Evolutionary conservation across 1,139 yeast genomes (phyloP), one percentile per base, ranked within the genome.

Genomic region (Suhomyces taliae): DNA sequence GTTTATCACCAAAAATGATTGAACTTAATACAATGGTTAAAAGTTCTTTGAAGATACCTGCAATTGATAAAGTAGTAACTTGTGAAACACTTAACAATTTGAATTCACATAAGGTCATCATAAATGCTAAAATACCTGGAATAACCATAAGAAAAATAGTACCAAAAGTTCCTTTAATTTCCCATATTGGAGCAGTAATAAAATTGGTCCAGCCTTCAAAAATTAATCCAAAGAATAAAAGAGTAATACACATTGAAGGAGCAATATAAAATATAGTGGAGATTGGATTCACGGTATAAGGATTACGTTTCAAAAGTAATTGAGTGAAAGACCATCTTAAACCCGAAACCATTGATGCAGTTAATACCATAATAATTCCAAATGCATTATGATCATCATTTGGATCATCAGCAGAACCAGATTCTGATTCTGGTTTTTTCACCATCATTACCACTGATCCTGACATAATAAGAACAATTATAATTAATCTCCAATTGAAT

Each of bases 291-390:
- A 74, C 67, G 24, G 85, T 83, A 54, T 78, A 73, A 27, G 74
- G 74, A 57, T 83, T 82, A 47, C 74, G 77, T 55, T 82, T 83
- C 48, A 93, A 70, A 14, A 91, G 74, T 29, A 93, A 65, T 63
- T 93, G 98, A 4, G 98, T 90, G 55, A 90, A 80, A 1, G 96
- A 91, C 99, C 99, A 93, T 55, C 99, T 78, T 45, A 93, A 70
- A 1, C 99, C 99, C 24, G 95, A 86, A 68, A 90, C 78, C 62
- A 87, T 77, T 5, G 96, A 82, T 5, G 97, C 93, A 2, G 81
- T 66, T 31, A 93, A 66, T 1, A 91, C 97, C 41, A 90, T 70
- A 8, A 82, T 50, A 36, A 90, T 82, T 3, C 97, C 98, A 19
- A 81, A 49, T 2, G 78, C 54, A 36, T 55, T 60, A 19, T 58